A percentile compares a stretch with the other conserved stretches of the same genome.
Evolutionary conservation across 108 stramenopile species (phyloP).

Genomic region (Skeletonema marinoi): DNA sequence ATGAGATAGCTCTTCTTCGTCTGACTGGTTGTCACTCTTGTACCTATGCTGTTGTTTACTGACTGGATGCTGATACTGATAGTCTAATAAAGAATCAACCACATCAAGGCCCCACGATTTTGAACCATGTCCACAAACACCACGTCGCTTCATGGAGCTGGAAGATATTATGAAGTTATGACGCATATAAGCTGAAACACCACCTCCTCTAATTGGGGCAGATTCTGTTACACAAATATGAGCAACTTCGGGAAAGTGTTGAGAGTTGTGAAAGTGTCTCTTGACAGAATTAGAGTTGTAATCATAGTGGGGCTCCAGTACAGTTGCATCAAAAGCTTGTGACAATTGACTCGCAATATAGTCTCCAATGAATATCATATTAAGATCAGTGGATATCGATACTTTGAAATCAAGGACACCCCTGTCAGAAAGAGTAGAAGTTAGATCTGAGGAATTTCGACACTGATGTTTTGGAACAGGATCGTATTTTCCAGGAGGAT

Average conservation of each 20-base stretch:
- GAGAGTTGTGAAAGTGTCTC: slow-evolving; percentile 8
- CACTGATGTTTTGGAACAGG: neutral
- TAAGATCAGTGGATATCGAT: slow-evolving; percentile 20
- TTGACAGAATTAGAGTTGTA: slow-evolving; percentile 3
- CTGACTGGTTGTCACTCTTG: neutral
- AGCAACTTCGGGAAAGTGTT: neutral
- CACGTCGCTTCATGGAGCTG: neutral
- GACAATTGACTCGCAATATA: slow-evolving; percentile 24
- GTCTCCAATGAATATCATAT: slow-evolving; percentile 26
- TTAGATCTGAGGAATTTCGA: neutral
- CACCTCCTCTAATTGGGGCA: slow-evolving; percentile 1
- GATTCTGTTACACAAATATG: slow-evolving; percentile 3
- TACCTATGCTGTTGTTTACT: neutral
- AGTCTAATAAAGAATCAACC: neutral
- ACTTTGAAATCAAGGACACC: slow-evolving; percentile 17
- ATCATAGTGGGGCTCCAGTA: slow-evolving; percentile 1
- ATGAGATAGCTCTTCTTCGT: neutral
- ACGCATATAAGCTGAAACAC: neutral
- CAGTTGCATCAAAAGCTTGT: slow-evolving; percentile 25
- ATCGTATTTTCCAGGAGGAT: neutral
- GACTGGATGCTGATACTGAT: neutral
- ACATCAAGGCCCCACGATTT: neutral
- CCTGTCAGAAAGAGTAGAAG: neutral
- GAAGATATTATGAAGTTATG: neutral
- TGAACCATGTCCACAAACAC: neutral